Percentiles rank a stretch among this genome's conserved stretches.
These are phyloP conservation scores for Chaetomium tenue DNA, from an alignment of 495 filamentous ascomycete species.

Conservation along the genomic window DNA sequence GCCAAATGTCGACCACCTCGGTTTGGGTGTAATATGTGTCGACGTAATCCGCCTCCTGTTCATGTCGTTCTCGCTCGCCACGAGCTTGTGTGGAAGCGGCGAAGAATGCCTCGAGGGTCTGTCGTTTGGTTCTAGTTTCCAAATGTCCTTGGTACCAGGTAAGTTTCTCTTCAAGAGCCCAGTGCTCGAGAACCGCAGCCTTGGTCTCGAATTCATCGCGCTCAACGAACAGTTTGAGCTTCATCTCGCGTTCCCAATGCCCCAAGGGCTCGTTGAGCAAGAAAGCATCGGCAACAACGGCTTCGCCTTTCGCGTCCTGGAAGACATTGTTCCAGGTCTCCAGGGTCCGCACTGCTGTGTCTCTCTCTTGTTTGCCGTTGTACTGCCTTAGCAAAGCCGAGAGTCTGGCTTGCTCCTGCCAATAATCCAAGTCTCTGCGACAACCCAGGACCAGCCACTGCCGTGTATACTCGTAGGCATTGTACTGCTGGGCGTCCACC, in stretches of 20 bases:
- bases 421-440: constrained; percentile 21
- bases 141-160: constrained; percentile 27
- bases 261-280: constrained; percentile 23
- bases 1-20: constrained; percentile 28
- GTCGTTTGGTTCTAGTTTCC: constrained; percentile 20
- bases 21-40: constrained; percentile 23
- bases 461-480: constrained; percentile 22
- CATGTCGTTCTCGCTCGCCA: not conserved
- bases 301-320: not conserved
- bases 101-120: constrained; percentile 18
- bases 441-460: constrained; percentile 21
- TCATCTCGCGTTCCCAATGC: constrained; percentile 30
- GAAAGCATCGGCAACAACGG: constrained; percentile 23
- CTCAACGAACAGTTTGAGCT: constrained; percentile 26
- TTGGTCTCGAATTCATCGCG: constrained; percentile 24
- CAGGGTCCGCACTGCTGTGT: constrained; percentile 18
- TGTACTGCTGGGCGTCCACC: constrained; percentile 26
- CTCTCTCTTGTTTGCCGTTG: constrained; percentile 15
- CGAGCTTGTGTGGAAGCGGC: constrained; percentile 9
- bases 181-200: constrained; percentile 23
- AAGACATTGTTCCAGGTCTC: constrained; percentile 21
- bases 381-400: constrained; percentile 24
- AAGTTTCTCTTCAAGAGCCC: constrained; percentile 30
- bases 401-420: constrained; percentile 34
- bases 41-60: constrained; percentile 26